Conservation (phyloP, 306 rosid species). For the Castanea mollissima region DNA sequence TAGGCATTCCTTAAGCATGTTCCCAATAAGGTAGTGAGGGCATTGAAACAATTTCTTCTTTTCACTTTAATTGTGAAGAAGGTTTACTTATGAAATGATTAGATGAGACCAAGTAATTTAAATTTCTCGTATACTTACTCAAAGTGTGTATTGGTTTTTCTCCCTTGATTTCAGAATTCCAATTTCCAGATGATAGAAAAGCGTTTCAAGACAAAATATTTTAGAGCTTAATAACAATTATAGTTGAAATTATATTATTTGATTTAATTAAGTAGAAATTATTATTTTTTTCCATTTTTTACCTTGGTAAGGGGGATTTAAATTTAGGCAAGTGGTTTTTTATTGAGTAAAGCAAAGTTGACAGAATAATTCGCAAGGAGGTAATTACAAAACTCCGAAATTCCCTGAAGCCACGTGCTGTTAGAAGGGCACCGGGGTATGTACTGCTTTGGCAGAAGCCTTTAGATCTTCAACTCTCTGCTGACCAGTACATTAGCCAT, state of each 20-base stretch:
- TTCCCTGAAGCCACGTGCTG: slow-evolving; percentile 2
- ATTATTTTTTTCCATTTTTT: background rate
- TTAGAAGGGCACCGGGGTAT: slow-evolving; percentile 13
- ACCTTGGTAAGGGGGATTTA: background rate
- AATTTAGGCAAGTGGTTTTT: background rate
- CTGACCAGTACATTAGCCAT: slow-evolving; percentile 18
- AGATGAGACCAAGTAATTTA: background rate
- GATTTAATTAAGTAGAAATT: too few species aligned
- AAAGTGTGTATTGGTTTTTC: slow-evolving; percentile 12
- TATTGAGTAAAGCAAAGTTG: background rate
- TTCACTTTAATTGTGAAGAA: background rate
- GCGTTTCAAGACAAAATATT: slow-evolving; percentile 93
- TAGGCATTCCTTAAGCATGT: slow-evolving; percentile 78
- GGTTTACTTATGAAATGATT: background rate
- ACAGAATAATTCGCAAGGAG: background rate
- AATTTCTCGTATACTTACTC: slow-evolving; percentile 4
- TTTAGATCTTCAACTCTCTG: slow-evolving; percentile 25
- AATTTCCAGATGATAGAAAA: slow-evolving; percentile 80
- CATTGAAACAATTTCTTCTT: slow-evolving; percentile 18
- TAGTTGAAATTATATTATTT: too few species aligned
- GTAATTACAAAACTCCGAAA: background rate
- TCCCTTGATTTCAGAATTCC: slow-evolving; percentile 26
- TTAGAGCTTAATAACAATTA: slow-evolving; percentile 30
- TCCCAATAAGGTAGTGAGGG: slow-evolving; percentile 67
- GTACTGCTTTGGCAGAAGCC: slow-evolving; percentile 25